phyloP scores from a whole-genome alignment of 83 land plant genomes.

The Picea abies region DNA sequence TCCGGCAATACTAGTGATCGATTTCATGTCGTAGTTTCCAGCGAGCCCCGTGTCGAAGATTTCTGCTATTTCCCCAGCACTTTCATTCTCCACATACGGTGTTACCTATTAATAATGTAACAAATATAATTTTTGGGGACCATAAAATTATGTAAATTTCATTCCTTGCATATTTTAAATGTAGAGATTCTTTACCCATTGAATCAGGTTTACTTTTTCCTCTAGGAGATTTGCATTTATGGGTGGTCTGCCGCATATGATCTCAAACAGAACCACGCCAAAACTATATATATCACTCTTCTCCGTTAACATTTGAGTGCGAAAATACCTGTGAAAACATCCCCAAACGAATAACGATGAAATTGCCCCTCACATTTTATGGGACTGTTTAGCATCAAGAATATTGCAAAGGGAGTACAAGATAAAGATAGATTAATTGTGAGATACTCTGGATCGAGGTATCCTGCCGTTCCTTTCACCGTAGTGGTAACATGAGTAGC shows the following conservation, averaged over 20 bases:
- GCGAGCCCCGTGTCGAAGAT: not conserved
- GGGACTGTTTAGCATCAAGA: too few relatives aligned
- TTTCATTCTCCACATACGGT: not conserved
- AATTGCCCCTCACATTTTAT: too few relatives aligned
- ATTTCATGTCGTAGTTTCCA: too few relatives aligned
- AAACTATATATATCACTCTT: not conserved
- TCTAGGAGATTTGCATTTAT: not conserved
- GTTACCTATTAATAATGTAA: too few relatives aligned
- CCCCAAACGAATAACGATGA: too few relatives aligned
- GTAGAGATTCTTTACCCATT: not conserved
- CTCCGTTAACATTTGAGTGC: not conserved
- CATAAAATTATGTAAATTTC: too few relatives aligned
- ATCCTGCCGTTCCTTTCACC: too few relatives aligned
- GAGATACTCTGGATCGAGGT: not conserved
- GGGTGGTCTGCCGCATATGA: not conserved
- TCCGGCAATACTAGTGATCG: too few relatives aligned
- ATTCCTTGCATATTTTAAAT: not conserved
- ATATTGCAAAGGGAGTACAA: too few relatives aligned
- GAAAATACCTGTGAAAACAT: not conserved
- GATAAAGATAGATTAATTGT: too few relatives aligned
- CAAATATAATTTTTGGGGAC: too few relatives aligned
- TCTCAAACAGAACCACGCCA: not conserved
- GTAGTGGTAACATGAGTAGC: too few relatives aligned
- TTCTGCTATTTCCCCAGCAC: not conserved
- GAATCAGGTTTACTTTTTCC: not conserved